Evolutionary conservation across 768 basidiomycete genomes (phyloP), one percentile per base, ranked within the genome.

Genomic region (Podaxis sp.): DNA sequence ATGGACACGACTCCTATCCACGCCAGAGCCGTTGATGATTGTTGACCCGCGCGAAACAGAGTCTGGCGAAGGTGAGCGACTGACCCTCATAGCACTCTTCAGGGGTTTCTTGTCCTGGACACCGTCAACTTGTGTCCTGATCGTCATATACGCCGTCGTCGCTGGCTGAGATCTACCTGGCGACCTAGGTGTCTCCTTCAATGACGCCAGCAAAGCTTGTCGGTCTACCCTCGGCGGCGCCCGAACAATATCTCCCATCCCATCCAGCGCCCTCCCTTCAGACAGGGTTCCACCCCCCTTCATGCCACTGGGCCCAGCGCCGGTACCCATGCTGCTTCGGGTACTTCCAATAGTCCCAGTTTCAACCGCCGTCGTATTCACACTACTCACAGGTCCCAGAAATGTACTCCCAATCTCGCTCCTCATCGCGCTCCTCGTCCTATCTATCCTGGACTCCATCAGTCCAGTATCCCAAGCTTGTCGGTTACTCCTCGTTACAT

Each of bases 21-120:
- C 36, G 18, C 27, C 18, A 21, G 32, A 35, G 32, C 11, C 16
- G 7, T 35, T 18, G n/a, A 36, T 16, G 16, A 13, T 5, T 25
- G 27, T 18, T n/a, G 11, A n/a, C 13, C 18, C 42, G 9, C 42
- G 42, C 6, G 18, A 21, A n/a, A 18, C 35, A 50, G 32, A 18
- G 21, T 16, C 36, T 11, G 84, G 83, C 23, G 83, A 83, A 7
- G 82, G 80, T 25, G 80, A 78, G 50, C 80, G 70, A 61, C 80
- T 83, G 11, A 77, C 80, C 64, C 82, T 80, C 72, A 91, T 63
- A 23, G 88, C 89, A 57, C 88, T 89, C 57, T 81, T 77, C 35
- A 91, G 66, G 0, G 88, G 88, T 27, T 75, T 69, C 68, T 79
- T 81, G 7, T 74, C 72, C 2, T 77, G 76, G 5, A 72, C 68